Conservation (phyloP, 2,329 filamentous ascomycete genomes). For the Nectriaceae sp. region DNA sequence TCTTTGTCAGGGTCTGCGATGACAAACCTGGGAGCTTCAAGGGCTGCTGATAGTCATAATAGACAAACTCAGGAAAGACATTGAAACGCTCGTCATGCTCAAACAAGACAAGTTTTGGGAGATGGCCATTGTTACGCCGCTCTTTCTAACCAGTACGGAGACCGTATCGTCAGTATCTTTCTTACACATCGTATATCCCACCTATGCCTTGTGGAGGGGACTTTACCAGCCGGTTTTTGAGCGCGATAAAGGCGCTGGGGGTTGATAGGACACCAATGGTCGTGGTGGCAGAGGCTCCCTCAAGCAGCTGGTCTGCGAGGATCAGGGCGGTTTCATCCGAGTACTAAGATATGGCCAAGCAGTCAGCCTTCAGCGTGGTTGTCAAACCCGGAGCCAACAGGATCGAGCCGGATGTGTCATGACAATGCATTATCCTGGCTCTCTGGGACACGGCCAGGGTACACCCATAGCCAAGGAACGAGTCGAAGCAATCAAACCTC, state of each 20-base stretch:
- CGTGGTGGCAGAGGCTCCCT: constrained; percentile 56
- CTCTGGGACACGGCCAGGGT: too few relatives aligned
- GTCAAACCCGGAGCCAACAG: too few relatives aligned
- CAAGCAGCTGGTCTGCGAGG: constrained; percentile 66
- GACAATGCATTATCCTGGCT: too few relatives aligned
- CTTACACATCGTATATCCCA: background rate
- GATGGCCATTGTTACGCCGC: constrained; percentile 20
- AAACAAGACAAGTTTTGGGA: constrained; percentile 64
- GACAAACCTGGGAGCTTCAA: constrained; percentile 63
- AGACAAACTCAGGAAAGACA: constrained; percentile 73
- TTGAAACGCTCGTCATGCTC: constrained; percentile 75
- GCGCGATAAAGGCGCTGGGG: constrained; percentile 74
- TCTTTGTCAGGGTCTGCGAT: too few relatives aligned
- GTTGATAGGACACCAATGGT: constrained; percentile 71
- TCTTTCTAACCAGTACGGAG: constrained; percentile 13
- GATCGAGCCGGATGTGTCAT: too few relatives aligned
- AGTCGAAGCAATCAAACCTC: too few relatives aligned
- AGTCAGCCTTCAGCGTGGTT: background rate
- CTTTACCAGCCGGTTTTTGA: constrained; percentile 70
- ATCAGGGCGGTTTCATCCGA: constrained; percentile 68
- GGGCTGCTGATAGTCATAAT: constrained; percentile 73
- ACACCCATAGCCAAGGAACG: too few relatives aligned
- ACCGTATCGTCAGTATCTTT: constrained; percentile 10
- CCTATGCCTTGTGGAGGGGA: too few relatives aligned
- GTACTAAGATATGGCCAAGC: constrained; percentile 51